These are phyloP conservation scores for Penicillium desertorum DNA, from an alignment of 495 filamentous ascomycete genomes.

Conservation along the genomic window DNA sequence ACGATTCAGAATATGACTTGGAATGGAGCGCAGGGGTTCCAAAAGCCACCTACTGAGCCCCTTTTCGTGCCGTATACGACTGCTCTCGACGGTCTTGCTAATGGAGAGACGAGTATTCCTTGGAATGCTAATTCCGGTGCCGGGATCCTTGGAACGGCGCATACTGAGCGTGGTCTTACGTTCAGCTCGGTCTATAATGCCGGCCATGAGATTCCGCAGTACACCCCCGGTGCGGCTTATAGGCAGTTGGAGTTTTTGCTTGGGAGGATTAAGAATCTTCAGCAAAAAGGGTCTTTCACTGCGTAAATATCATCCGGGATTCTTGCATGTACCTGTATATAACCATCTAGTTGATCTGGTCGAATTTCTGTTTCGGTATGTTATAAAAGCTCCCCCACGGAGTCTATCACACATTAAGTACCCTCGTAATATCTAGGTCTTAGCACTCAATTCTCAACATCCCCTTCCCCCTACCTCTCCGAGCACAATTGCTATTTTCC, in stretches of 20 bases:
- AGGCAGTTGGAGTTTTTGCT: constrained; percentile 68
- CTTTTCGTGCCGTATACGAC: constrained; percentile 67
- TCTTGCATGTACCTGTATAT: background rate
- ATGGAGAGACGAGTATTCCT: constrained; percentile 14
- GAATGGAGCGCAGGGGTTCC: constrained; percentile 70
- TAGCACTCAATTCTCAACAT: too few relatives aligned
- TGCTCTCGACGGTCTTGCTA: constrained; percentile 33
- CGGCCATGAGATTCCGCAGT: constrained; percentile 65
- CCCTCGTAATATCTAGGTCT: too few relatives aligned
- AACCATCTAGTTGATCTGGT: background rate
- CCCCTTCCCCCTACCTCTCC: too few relatives aligned
- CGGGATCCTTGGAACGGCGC: constrained; percentile 61
- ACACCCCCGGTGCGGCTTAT: constrained; percentile 61
- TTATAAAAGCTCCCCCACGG: too few relatives aligned
- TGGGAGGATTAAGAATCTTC: constrained; percentile 55
- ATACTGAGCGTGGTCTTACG: constrained; percentile 69
- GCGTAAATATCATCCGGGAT: background rate
- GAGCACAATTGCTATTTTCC: too few relatives aligned
- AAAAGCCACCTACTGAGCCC: constrained; percentile 51
- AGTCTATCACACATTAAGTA: too few relatives aligned
- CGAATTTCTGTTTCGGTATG: too few relatives aligned
- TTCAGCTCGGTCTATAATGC: constrained; percentile 57
- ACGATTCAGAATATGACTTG: constrained; percentile 86
- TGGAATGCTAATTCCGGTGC: constrained; percentile 39
- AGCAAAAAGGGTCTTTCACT: constrained; percentile 34